Percentiles rank a stretch among this genome's conserved stretches.
These are phyloP conservation scores for Leishmania tropica DNA, from an alignment of 208 protist species.

Conservation along the genomic window DNA sequence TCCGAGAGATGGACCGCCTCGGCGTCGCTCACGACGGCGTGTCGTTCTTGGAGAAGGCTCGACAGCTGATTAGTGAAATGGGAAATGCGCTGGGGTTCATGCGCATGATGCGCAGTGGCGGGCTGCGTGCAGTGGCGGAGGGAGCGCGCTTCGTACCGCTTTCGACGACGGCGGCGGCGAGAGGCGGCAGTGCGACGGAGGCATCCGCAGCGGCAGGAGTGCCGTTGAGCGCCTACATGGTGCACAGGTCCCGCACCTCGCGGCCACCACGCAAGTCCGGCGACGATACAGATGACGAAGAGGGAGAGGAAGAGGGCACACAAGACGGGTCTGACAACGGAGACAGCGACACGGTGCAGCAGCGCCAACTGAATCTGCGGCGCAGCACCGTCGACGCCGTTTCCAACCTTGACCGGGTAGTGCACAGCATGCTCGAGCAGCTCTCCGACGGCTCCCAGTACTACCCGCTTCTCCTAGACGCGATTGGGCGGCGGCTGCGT, in stretches of 20 bases:
- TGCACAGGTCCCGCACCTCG: neutral
- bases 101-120: conserved; percentile 93
- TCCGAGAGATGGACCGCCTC: conserved; percentile 93
- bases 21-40: conserved; percentile 77
- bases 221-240: neutral
- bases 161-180: conserved; percentile 22
- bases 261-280: neutral
- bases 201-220: conserved; percentile 26
- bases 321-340: neutral
- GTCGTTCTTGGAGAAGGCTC: conserved; percentile 94
- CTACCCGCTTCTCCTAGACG: conserved; percentile 95
- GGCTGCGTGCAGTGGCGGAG: conserved; percentile 87
- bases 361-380: conserved; percentile 23
- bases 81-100: conserved; percentile 98
- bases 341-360: conserved; percentile 10
- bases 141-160: conserved; percentile 93
- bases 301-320: conserved; percentile 5
- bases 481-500: conserved; percentile 76
- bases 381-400: conserved; percentile 52
- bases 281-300: conserved; percentile 2
- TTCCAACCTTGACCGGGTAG: conserved; percentile 73
- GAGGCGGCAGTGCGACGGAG: neutral
- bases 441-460: conserved; percentile 95
- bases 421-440: conserved; percentile 84
- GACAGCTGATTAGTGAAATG: conserved; percentile 97